Evolutionary conservation across 2,329 filamentous ascomycete genomes (phyloP), one percentile per base, ranked within the genome.

Genomic region (Talaromyces verruculosus): DNA sequence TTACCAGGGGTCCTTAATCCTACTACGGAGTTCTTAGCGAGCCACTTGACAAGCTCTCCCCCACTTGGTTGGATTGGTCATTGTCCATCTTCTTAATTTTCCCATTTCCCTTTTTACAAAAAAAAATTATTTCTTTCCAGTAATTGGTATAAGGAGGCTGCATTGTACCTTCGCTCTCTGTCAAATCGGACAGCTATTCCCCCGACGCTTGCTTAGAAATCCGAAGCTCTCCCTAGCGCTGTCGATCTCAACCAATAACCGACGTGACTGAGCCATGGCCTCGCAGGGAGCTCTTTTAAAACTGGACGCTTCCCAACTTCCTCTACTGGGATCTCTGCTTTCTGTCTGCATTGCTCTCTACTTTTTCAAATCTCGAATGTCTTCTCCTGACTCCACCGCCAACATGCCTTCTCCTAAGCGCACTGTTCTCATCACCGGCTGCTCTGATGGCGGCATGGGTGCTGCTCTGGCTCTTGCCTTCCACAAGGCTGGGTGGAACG

Each of bases 381-480:
- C 53, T 37, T 57, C 53, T 57, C 25, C n/a, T 15, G 22, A 39
- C 22, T 19, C 37, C 13, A 7, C 28, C n/a, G 22, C 15, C 22
- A 45, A 64, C 19, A 64, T 64, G 62, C 22, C 37, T 45, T 57
- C 62, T 45, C 5, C 61, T 2, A 64, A 58, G 58, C 64, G 47
- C 33, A 62, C 64, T 7, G 64, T 66, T 19, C 64, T 66, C 41
- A 66, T 63, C 30, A 66, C 60, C 7, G 64, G 64, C 43, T 66
- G 60, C 53, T 66, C 64, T 22, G 64, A 63, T 28, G 64, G 64
- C 28, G 60, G 51, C 41, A 66, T 66, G 49, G 64, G 60, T 17
- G 28, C 51, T 49, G 64, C 64, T 10, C 60, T 66, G 19, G 64
- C 64, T 17, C 28, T 62, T 47, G 64, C 64, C 22, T 66, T 66